A percentile compares a stretch with the other conserved stretches of the same genome.
Evolutionary conservation across 192 early-diverging fungal species (phyloP).

Genomic region (Endogone sp.): DNA sequence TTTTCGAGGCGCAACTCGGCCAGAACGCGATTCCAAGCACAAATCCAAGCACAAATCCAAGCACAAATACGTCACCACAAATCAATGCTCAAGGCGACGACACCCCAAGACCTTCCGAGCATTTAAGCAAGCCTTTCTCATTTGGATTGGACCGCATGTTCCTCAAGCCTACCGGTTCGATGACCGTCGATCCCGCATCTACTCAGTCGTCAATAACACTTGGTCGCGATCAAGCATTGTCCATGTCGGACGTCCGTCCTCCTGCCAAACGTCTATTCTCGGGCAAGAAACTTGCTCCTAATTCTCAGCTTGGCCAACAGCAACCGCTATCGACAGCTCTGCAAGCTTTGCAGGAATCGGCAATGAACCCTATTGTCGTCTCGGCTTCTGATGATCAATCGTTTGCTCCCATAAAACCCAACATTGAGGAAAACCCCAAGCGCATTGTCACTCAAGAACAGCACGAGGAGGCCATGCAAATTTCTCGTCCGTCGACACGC

Average conservation of each 20-base stretch:
- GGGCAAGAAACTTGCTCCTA: neutral
- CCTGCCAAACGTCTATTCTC: neutral
- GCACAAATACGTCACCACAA: neutral
- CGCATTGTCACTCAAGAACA: neutral
- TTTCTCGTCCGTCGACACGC: neutral
- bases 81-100: neutral
- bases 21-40: neutral
- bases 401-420: neutral
- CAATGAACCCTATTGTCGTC: neutral
- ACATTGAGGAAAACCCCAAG: neutral
- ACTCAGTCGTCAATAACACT: neutral
- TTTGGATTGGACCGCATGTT: neutral
- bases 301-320: neutral
- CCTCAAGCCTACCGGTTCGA: neutral
- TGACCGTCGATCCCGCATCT: neutral
- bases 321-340: neutral
- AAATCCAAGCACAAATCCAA: neutral
- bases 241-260: neutral
- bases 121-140: neutral
- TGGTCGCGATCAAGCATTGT: neutral
- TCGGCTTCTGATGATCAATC: neutral
- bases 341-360: neutral
- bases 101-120: neutral
- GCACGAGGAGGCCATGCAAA: neutral
- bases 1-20: neutral